Evolutionary conservation across 1,284 basidiomycete species (phyloP), one percentile per base, ranked within the genome.

Genomic region (Omphalotus olearius): DNA sequence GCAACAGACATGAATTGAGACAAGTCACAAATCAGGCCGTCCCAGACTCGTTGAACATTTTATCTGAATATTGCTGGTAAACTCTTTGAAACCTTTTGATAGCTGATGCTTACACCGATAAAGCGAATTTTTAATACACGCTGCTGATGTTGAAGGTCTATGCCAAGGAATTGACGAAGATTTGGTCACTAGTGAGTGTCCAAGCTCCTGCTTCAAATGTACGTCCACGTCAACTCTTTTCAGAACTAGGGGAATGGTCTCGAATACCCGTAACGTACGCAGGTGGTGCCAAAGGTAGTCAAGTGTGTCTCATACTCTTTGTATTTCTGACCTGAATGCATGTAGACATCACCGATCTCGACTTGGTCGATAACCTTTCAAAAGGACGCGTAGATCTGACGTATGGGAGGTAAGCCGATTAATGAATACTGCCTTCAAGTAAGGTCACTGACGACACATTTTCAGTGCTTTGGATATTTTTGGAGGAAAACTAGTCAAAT

Each of bases 141-240:
- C 97, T 0, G 97, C 97, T 4, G 97, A 99, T 62, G 94, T 99
- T 3, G 97, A 99, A 67, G 97, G 97, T 0, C 72, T 99, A 28
- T 99, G 97, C 68, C 85, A 94, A 70, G 97, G 97, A 0, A 95
- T 99, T 54, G 97, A 99, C 65, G 83, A 93, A 65, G 83, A 88
- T 25, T 79, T 99, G 6, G 96, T 99, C 5, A 59, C 70, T 57
- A 85, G 95, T 91, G 59, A 59, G 86, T 64, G 36, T 50, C 26
- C 17, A n/a, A 5, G 33, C 28, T 20, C 47, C 30, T 13, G 26
- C 7, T 37, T 26, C 35, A 35, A 2, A 6, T 39, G 23, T 17
- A 45, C 5, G 23, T 2, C 23, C 23, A 43, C 26, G 13, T 23
- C 25, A 33, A 46, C 25, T 25, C 0, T 33, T 14, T 5, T 10